Conservation (phyloP, 2,329 filamentous ascomycete genomes). For the Colletotrichum tamarilloi region DNA sequence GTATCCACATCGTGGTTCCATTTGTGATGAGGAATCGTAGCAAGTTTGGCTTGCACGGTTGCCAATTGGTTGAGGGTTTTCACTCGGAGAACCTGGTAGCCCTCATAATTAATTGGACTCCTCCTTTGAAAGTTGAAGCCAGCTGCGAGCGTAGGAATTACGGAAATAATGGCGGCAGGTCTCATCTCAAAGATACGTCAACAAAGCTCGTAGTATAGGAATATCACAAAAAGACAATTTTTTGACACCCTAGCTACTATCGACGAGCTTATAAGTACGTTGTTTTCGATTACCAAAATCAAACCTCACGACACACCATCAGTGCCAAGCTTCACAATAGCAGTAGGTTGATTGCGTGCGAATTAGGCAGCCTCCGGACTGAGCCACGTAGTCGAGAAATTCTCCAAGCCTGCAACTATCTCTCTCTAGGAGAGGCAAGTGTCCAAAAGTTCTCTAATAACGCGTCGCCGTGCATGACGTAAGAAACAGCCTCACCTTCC, state of each 20-base stretch:
- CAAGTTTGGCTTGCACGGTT: conserved; percentile 35
- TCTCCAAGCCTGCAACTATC: not conserved
- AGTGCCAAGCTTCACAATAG: conserved; percentile 11
- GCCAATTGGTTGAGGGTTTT: conserved; percentile 35
- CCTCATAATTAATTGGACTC: conserved; percentile 50
- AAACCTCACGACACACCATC: not conserved
- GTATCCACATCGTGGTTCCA: conserved; percentile 39
- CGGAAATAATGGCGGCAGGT: not conserved
- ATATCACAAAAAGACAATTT: no score
- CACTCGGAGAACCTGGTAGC: conserved; percentile 56
- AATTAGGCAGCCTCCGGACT: not conserved
- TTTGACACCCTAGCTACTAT: not conserved
- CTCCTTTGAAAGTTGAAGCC: conserved; percentile 17
- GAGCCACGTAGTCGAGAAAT: not conserved
- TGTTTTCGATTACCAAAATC: no score
- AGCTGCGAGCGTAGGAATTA: conserved; percentile 10
- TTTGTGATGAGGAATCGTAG: conserved; percentile 40
- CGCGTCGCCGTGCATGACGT: conserved; percentile 14
- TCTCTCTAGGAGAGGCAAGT: not conserved
- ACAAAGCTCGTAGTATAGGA: not conserved
- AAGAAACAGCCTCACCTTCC: conserved; percentile 14
- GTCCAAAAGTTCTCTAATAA: not conserved
- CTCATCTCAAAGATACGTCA: conserved; percentile 1
- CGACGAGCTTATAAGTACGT: not conserved
- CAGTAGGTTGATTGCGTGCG: conserved; percentile 18